Conservation (phyloP, 495 filamentous ascomycete genomes). For the Daldinia caldariorum region DNA sequence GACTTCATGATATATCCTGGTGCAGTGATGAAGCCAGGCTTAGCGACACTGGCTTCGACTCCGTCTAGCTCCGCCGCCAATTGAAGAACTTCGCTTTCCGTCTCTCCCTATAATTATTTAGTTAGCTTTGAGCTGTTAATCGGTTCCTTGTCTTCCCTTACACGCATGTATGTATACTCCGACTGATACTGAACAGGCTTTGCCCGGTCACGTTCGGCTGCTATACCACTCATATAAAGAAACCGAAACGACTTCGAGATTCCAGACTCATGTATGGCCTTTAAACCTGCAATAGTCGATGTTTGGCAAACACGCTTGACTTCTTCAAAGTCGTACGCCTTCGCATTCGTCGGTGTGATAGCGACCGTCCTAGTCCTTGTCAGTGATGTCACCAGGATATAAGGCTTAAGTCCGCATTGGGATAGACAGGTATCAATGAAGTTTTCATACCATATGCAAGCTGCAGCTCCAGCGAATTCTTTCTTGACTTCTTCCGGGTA, state of each 20-base stretch:
- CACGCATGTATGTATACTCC: conserved; percentile 57
- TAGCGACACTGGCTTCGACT: conserved; percentile 53
- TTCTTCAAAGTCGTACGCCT: conserved; percentile 51
- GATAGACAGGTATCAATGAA: not conserved
- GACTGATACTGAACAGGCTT: conserved; percentile 49
- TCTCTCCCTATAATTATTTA: conserved; percentile 48
- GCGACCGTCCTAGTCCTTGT: conserved; percentile 54
- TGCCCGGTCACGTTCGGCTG: conserved; percentile 51
- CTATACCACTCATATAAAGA: conserved; percentile 58
- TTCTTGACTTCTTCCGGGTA: conserved; percentile 53
- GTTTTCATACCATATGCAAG: conserved; percentile 60
- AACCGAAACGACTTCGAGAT: conserved; percentile 55
- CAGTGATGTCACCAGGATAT: conserved; percentile 14
- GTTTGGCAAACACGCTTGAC: conserved; percentile 57
- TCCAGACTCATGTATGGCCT: conserved; percentile 49
- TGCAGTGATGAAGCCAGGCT: conserved; percentile 52
- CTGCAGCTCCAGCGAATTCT: conserved; percentile 58
- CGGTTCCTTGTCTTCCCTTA: conserved; percentile 15
- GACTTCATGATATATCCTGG: conserved; percentile 34
- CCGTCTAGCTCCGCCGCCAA: conserved; percentile 50
- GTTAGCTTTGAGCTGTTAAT: conserved; percentile 8
- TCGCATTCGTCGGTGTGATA: conserved; percentile 53
- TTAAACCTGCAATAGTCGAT: conserved; percentile 53
- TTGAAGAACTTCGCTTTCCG: conserved; percentile 53
- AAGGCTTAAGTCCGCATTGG: conserved; percentile 10